Evolutionary conservation across 495 filamentous ascomycete genomes (phyloP), one percentile per base, ranked within the genome.

Genomic region (Hypoxylon cercidicola): DNA sequence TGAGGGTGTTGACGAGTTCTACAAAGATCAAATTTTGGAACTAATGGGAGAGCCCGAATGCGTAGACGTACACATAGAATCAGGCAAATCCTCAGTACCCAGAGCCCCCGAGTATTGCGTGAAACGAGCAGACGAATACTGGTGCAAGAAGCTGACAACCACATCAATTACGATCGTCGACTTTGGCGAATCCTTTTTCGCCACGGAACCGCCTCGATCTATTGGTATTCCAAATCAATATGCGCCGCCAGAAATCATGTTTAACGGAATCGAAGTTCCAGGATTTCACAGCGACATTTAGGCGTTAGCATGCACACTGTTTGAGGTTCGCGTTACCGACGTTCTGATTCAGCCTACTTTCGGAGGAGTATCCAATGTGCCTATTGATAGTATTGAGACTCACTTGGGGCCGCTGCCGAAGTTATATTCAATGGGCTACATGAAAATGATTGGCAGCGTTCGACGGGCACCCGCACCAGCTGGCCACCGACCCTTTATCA

Each of bases 61-160:
- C 1, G 5, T 32, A 1, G 18, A 41, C 3, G 23, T 71, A 8
- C 7, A 51, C 9, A 60, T 52, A 0, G 16, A 48, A 0, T 55
- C 50, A 4, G 60, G 54, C 20, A 1, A 55, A 3, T 4, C 34
- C 35, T 0, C 21, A 25, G 18, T 9, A 19, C 32, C 34, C 1
- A 61, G 57, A 1, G 63, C 74, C 0, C 74, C 74, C 3, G 37
- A 67, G 7, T 69, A 72, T 35, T 45, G 63, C n/a, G 66, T 76
- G 12, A 1, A 10, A n/a, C 28, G 41, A 6, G 21, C 43, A 1
- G 1, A 7, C 0, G 11, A 56, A 3, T 5, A 10, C 0, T 57
- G 30, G 48, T 57, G n/a, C 3, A 11, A 28, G 21, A 57, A 10
- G 0, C 1, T 66, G 2, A 20, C 15, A 16, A 53, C 47, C 0